phyloP scores from a whole-genome alignment of 805 yeast genomes.

The Yarrowia deformans region DNA sequence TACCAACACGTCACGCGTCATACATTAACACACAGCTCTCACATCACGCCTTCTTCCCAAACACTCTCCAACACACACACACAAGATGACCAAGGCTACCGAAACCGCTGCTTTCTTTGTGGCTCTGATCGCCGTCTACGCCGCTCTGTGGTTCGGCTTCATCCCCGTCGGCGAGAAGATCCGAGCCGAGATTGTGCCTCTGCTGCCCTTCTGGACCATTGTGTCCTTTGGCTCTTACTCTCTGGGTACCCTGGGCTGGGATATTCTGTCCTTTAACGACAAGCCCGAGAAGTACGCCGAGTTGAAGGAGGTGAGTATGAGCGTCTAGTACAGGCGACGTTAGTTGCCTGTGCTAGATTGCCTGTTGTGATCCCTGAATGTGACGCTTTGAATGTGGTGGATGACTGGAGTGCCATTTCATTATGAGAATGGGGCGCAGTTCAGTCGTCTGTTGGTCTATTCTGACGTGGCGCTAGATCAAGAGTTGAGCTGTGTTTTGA shows the following conservation, averaged over 20 bases:
- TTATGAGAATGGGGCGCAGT: no score
- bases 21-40: neutral
- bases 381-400: no score
- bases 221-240: slow-evolving; percentile 75
- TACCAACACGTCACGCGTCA: slow-evolving; percentile 30
- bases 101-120: slow-evolving; percentile 61
- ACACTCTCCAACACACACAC: slow-evolving; percentile 6
- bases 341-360: no score
- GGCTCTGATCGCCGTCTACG: slow-evolving; percentile 60
- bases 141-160: slow-evolving; percentile 59
- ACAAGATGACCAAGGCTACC: slow-evolving; percentile 69
- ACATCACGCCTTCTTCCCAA: neutral
- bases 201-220: slow-evolving; percentile 72
- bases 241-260: slow-evolving; percentile 71
- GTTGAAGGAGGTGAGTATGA: slow-evolving; percentile 55
- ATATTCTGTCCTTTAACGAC: slow-evolving; percentile 72
- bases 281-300: slow-evolving; percentile 72
- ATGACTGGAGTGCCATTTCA: no score
- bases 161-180: slow-evolving; percentile 62
- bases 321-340: no score
- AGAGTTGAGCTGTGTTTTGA: no score
- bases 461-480: no score
- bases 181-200: slow-evolving; percentile 65
- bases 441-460: no score
- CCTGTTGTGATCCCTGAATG: no score